Percentiles rank a stretch among this genome's conserved stretches.
Conservation (phyloP, 179 eudicot genomes). For the Beta macrorhiza region DNA sequence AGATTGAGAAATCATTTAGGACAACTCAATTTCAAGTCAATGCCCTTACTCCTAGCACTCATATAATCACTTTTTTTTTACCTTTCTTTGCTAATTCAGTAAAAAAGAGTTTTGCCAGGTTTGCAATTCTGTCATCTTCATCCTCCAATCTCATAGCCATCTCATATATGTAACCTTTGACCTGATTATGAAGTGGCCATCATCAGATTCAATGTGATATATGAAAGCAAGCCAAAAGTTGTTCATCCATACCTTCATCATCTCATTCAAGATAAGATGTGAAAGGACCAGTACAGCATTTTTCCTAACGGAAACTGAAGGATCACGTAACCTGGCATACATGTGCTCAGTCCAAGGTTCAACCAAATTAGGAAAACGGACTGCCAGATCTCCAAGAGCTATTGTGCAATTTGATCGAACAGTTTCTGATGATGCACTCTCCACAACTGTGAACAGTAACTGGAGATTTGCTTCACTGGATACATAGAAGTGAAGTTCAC, state of each 20-base stretch:
- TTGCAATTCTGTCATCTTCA: slow-evolving; percentile 91
- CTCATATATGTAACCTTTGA: slow-evolving; percentile 86
- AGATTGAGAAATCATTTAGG: neutral
- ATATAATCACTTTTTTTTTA: slow-evolving; percentile 18
- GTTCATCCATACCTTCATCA: slow-evolving; percentile 83
- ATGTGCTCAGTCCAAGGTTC: slow-evolving; percentile 99
- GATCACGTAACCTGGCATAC: slow-evolving; percentile 83
- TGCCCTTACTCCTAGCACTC: neutral
- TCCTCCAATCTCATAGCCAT: slow-evolving; percentile 94
- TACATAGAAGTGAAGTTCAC: slow-evolving; percentile 4
- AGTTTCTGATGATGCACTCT: slow-evolving; percentile 78
- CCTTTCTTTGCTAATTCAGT: slow-evolving; percentile 90
- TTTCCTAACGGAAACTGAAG: slow-evolving; percentile 80
- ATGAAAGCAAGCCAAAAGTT: slow-evolving; percentile 13
- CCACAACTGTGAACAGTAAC: slow-evolving; percentile 95
- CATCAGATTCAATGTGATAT: slow-evolving; percentile 17
- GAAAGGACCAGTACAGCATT: slow-evolving; percentile 98
- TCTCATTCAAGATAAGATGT: slow-evolving; percentile 93
- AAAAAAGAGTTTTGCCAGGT: slow-evolving; percentile 82
- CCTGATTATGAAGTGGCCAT: slow-evolving; percentile 41
- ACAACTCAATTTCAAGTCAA: neutral
- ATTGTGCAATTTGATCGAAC: slow-evolving; percentile 97
- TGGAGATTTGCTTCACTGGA: slow-evolving; percentile 90
- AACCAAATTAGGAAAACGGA: slow-evolving; percentile 90
- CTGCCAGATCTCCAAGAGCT: slow-evolving; percentile 93